These are phyloP conservation scores for Auriscalpium vulgare DNA, from an alignment of 768 basidiomycete genomes.

Conservation along the genomic window DNA sequence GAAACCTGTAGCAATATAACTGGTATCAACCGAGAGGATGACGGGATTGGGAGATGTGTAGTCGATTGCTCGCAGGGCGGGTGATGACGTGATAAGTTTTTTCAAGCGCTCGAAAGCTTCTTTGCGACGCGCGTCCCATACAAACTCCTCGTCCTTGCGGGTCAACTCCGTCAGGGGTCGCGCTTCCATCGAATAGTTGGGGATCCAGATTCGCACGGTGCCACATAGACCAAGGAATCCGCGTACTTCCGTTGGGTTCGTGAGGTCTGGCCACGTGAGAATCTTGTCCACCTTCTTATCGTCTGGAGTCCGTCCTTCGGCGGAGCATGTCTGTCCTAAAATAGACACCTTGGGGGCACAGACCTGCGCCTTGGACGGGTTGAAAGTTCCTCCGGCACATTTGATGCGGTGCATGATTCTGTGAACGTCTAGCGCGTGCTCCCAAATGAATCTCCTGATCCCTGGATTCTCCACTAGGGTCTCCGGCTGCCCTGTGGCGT, in stretches of 20 bases:
- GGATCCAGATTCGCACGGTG: slow-evolving; percentile 15
- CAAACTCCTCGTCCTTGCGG: slow-evolving; percentile 15
- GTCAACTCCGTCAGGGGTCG: slow-evolving; percentile 15
- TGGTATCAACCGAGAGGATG: slow-evolving; percentile 14
- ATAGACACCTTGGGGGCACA: slow-evolving; percentile 19
- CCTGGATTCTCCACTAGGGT: background rate
- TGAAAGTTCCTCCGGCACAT: background rate
- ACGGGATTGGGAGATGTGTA: slow-evolving; percentile 3
- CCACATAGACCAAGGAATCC: slow-evolving; percentile 19
- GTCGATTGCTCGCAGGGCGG: slow-evolving; percentile 5
- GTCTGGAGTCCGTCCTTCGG: slow-evolving; percentile 25
- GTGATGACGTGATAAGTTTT: background rate
- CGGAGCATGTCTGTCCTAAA: slow-evolving; percentile 32
- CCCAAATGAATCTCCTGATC: background rate
- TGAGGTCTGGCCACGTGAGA: slow-evolving; percentile 16
- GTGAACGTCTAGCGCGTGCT: background rate
- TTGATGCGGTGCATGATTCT: background rate
- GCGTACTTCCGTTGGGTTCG: slow-evolving; percentile 16
- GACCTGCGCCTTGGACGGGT: background rate
- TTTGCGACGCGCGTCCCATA: slow-evolving; percentile 6
- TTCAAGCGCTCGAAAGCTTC: slow-evolving; percentile 12
- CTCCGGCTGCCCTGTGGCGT: background rate
- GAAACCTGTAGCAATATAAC: slow-evolving; percentile 13
- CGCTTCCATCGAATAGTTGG: slow-evolving; percentile 12
- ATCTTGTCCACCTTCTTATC: slow-evolving; percentile 19